A percentile compares a stretch with the other conserved stretches of the same genome.
Evolutionary conservation across 2,329 filamentous ascomycete species (phyloP).

Genomic region (Metarhizium anisopliae): DNA sequence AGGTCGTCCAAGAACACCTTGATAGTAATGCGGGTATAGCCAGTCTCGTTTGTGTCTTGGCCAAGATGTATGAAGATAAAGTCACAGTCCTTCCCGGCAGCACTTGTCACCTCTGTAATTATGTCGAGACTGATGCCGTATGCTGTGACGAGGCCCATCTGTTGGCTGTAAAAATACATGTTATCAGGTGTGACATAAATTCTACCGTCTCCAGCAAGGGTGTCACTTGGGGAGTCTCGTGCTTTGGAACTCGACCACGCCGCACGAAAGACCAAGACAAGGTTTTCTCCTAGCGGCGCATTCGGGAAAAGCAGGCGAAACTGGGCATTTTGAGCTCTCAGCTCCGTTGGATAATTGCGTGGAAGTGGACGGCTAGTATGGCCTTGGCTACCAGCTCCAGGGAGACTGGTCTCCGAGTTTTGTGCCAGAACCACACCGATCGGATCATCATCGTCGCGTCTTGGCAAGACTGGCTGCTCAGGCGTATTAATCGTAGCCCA

Average conservation of each 20-base stretch:
- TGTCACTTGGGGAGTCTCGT: conserved; percentile 30
- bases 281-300: conserved; percentile 66
- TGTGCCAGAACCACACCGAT: conserved; percentile 31
- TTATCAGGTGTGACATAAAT: conserved; percentile 81
- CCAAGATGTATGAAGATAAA: conserved; percentile 76
- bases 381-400: conserved; percentile 16
- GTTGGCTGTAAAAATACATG: conserved; percentile 94
- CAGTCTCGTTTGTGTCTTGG: conserved; percentile 53
- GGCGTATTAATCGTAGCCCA: conserved; percentile 43
- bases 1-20: conserved; percentile 91
- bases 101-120: conserved; percentile 82
- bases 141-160: conserved; percentile 81
- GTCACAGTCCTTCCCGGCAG: conserved; percentile 84
- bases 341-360: conserved; percentile 67
- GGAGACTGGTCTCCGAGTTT: conserved; percentile 17
- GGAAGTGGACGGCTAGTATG: conserved; percentile 51
- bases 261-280: conserved; percentile 86
- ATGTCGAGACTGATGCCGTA: conserved; percentile 66
- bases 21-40: conserved; percentile 68
- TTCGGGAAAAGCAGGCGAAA: conserved; percentile 87
- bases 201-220: conserved; percentile 56
- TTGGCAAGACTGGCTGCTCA: conserved; percentile 20
- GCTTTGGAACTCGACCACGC: conserved; percentile 59
- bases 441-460: conserved; percentile 28
- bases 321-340: conserved; percentile 83